Base-by-base conservation (phyloP, 305 asterid species). In the Fraxinus dipetala region DNA sequence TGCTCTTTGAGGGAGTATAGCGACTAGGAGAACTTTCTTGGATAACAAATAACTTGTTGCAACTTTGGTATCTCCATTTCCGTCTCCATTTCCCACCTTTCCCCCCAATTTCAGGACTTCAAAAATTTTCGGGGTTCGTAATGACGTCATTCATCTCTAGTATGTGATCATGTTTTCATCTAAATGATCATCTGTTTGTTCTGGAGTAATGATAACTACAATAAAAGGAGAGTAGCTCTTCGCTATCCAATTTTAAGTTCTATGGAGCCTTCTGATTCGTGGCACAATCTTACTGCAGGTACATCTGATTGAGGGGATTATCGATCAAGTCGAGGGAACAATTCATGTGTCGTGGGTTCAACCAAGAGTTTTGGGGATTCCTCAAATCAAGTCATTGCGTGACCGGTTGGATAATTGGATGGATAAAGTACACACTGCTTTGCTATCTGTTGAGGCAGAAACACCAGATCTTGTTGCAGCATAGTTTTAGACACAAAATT, bases 311-410 rank as follows among this genome's bases (percentile, higher is more conserved):
- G 97, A 94, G 91, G 98, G 98, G 70, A 92, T 93, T 78, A 90
- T 95, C 43, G 98, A 92, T 87, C 93, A 93, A 89, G 98, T 95
- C 0, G 96, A 95, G 77, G 97, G 96, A 85, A 90, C 95, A 0
- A 90, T 95, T 72, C 90, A 92, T 38, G 97, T 93, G 61, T 91
- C 97, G 0, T 95, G 98, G 98, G 98, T 95, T 85, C 98, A 95
- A 86, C 98, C 98, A 16, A 88, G 98, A 87, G 98, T 95, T 69
- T 63, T 95, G 77, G 97, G 98, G 31, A 90, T 91, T 74, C 82
- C 92, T 36, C 98, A 93, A 88, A 86, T 95, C 92, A 90, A 89
- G 88, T 90, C 98, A 0, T 84, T 95, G 89, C 90, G 94, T 18
- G 98, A 91, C 81, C 87, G 97, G 75, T 89, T 93, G 80, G 94